Evolutionary conservation across 352 stramenopile species (phyloP), one percentile per base, ranked within the genome.

Genomic region (Phytophthora uliginosa): DNA sequence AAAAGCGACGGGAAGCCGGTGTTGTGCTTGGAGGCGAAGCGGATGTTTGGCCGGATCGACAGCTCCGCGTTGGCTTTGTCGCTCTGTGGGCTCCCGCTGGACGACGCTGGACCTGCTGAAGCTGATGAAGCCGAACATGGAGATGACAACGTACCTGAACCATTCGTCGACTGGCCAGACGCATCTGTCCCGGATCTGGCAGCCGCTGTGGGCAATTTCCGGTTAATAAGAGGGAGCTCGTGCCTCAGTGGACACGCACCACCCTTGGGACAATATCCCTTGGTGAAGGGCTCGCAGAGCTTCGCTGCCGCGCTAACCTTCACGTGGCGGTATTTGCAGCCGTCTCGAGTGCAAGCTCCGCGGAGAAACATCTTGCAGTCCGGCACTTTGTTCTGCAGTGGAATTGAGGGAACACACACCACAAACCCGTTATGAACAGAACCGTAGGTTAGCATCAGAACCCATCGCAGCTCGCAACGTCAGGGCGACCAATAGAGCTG

Each of bases 341-440:
- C 76, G 58, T 95, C 89, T 54, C 87, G 87, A 8, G 86, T 89
- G 61, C 89, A 96, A 20, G 76, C 60, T 56, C 89, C 89, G 52
- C 86, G 84, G 2, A 96, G 80, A 60, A 96, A 96, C 76, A 93
- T 76, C 62, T 78, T 85, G 62, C 89, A 96, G 62, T 94, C 89
- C 0, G 87, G 89, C 76, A 92, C 89, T 79, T 95, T 95, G 73
- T 92, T 95, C 87, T 95, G 54, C 45, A 76, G 38, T 50, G 31
- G 70, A 26, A 60, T 3, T 26, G 48, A 59, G 3, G 2, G 65
- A 59, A 28, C 36, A 76, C 22, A 73, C 64, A 70, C 13, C 47
- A 72, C 47, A 69, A 31, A 55, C 54, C 48, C 71, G 74, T 73
- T 77, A 78, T 66, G 47, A 54, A 79, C 47, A 59, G 24, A 33